Conservation (phyloP, 2,329 filamentous ascomycete species). For the Elsinoe australis region DNA sequence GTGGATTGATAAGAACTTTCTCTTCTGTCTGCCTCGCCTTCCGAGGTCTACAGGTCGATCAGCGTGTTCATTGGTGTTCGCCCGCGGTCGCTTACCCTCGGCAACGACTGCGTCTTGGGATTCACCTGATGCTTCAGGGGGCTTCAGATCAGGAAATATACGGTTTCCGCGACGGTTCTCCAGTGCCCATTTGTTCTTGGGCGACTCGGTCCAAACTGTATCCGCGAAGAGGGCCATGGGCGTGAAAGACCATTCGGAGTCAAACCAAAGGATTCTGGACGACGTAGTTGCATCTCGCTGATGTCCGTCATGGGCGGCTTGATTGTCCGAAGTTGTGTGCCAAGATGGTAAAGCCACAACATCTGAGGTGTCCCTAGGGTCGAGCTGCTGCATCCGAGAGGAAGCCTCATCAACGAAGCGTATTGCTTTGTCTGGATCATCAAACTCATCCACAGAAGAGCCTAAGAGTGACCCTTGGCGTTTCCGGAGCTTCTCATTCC, state of each 20-base stretch:
- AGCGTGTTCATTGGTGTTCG: conserved; percentile 2
- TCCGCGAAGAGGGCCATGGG: conserved; percentile 85
- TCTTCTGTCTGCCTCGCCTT: conserved; percentile 17
- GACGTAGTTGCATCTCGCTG: conserved; percentile 35
- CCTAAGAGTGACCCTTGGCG: conserved; percentile 69
- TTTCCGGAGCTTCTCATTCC: conserved; percentile 78
- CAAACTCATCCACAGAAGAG: conserved; percentile 67
- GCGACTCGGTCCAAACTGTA: conserved; percentile 80
- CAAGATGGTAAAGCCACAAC: conserved; percentile 26
- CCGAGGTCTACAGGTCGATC: conserved; percentile 8
- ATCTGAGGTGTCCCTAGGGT: conserved; percentile 34
- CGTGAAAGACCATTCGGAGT: conserved; percentile 76
- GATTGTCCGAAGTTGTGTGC: conserved; percentile 22
- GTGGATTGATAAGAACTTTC: conserved; percentile 20
- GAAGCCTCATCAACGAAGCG: conserved; percentile 69
- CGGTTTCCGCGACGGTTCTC: conserved; percentile 70
- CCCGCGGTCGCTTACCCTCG: conserved; percentile 14
- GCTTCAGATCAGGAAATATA: conserved; percentile 51
- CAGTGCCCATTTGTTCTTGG: conserved; percentile 68
- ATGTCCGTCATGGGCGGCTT: conserved; percentile 24
- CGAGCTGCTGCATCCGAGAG: conserved; percentile 34
- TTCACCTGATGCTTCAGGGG: conserved; percentile 2
- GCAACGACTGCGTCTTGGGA: conserved; percentile 5
- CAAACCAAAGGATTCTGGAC: conserved; percentile 60
- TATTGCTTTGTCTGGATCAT: conserved; percentile 61